Evolutionary conservation across 257 asterid genomes (phyloP).

Genomic region (Catharanthus roseus): DNA sequence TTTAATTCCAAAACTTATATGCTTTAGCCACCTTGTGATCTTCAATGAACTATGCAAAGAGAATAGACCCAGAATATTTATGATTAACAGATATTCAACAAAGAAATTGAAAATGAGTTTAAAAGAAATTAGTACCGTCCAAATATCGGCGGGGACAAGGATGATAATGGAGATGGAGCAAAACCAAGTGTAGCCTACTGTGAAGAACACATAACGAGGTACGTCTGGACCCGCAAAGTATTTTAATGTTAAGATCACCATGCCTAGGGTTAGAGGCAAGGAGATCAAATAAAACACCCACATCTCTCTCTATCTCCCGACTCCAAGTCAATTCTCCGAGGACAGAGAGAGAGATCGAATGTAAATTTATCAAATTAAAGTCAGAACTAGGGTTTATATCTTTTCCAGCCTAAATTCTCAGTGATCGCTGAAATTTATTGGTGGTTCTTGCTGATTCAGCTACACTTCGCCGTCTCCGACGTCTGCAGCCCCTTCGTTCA

Average conservation of each 20-base stretch:
- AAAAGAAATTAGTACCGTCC: constrained; percentile 61
- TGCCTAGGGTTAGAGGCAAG: constrained; percentile 85
- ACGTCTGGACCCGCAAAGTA: constrained; percentile 95
- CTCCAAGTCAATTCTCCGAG: constrained; percentile 4
- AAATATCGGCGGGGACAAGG: constrained; percentile 99
- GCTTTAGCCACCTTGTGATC: background rate
- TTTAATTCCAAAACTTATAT: background rate
- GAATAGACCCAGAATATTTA: background rate
- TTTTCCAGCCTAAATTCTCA: background rate
- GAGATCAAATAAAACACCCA: constrained; percentile 99
- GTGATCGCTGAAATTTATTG: constrained; percentile 1
- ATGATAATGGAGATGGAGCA: constrained; percentile 91
- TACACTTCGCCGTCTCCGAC: constrained; percentile 8
- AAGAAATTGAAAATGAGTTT: background rate
- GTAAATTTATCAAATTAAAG: background rate
- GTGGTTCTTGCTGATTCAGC: constrained; percentile 11
- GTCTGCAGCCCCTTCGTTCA: constrained; percentile 8
- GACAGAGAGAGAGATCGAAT: background rate
- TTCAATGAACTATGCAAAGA: background rate
- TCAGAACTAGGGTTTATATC: background rate
- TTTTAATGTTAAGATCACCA: constrained; percentile 75
- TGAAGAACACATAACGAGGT: constrained; percentile 78
- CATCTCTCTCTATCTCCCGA: constrained; percentile 32
- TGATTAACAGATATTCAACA: background rate
- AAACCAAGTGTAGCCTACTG: constrained; percentile 98